Evolutionary conservation across 352 stramenopile genomes (phyloP), one percentile per base, ranked within the genome.

Genomic region (Labyrinthula sp.): DNA sequence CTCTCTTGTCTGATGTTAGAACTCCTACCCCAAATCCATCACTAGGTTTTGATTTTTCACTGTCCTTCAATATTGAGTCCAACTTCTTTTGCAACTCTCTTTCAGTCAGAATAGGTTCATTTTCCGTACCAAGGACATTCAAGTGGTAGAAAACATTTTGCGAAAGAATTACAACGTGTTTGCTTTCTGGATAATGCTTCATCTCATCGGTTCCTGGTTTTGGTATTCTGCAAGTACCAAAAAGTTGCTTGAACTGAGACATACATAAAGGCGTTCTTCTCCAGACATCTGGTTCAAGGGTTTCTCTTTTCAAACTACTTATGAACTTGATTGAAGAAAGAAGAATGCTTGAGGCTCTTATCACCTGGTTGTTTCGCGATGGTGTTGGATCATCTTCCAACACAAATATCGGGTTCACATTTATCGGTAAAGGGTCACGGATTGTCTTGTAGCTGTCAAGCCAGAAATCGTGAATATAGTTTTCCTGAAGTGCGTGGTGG

Each of bases 401-500:
- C 24, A 93, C 67, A 68, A 94, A 93, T 58, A 90, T 92, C 21
- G 82, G 81, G 60, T 95, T 95, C 17, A 93, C 68, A 58, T 95
- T 93, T 37, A 95, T 67, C 39, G 92, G 79, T 5, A 93, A 75
- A 7, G 68, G 81, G 33, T 62, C 74, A 60, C 84, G 74, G 40
- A 82, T 77, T 55, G 80, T 82, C 4, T 94, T 60, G 59, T 95
- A 95, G 21, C 77, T 69, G 38, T 37, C 38, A 14, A 12, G 35
- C 38, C 38, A 45, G 24, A 82, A 82, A 46, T 79, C 73, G 17
- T 79, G 68, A 0, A 79, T 57, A 48, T 69, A 79, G 35, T 52
- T 69, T 27, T 66, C 65, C 33, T n/a, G n/a, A n/a, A n/a, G n/a
- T n/a, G n/a, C n/a, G n/a, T n/a, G n/a, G n/a, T n/a, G n/a, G n/a